Conservation (phyloP, 148 eudicot species). For the Vaccinium myrtillus region DNA sequence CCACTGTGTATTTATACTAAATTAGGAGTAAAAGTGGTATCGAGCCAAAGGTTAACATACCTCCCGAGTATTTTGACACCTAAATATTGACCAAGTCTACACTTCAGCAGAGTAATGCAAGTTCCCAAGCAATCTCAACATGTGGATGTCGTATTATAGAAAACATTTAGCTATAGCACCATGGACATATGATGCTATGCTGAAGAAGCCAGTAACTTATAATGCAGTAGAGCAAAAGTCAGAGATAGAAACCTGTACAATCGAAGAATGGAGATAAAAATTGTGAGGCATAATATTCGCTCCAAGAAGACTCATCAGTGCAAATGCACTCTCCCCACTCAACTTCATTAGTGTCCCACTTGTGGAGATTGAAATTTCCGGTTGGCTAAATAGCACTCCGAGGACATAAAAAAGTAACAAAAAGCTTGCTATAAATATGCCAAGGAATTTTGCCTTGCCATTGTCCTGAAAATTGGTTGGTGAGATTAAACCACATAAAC, state of each 20-base stretch:
- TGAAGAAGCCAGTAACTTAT: neutral
- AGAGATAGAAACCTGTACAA: constrained; percentile 61
- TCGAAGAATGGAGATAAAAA: constrained; percentile 88
- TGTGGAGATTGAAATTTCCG: constrained; percentile 48
- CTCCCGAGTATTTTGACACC: neutral
- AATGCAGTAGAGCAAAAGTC: constrained; percentile 9
- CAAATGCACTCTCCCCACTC: constrained; percentile 85
- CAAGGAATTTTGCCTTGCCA: constrained; percentile 51
- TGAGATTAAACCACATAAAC: neutral
- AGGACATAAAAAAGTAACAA: constrained; percentile 49
- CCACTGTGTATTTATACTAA: neutral
- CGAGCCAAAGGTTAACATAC: neutral
- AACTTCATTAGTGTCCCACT: constrained; percentile 56
- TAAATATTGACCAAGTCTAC: neutral
- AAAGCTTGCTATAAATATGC: constrained; percentile 48
- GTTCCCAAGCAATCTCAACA: neutral
- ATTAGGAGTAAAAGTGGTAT: neutral
- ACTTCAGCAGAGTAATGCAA: neutral
- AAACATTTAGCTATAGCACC: neutral
- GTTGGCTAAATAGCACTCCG: constrained; percentile 65
- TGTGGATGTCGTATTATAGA: neutral
- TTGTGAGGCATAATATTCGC: constrained; percentile 92
- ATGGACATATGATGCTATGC: neutral
- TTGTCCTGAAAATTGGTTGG: constrained; percentile 46
- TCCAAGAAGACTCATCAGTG: constrained; percentile 94